A percentile compares a stretch with the other conserved stretches of the same genome.
phyloP scores from a whole-genome alignment of 2,329 filamentous ascomycete genomes.

The Aspergillus novoparasiticus region DNA sequence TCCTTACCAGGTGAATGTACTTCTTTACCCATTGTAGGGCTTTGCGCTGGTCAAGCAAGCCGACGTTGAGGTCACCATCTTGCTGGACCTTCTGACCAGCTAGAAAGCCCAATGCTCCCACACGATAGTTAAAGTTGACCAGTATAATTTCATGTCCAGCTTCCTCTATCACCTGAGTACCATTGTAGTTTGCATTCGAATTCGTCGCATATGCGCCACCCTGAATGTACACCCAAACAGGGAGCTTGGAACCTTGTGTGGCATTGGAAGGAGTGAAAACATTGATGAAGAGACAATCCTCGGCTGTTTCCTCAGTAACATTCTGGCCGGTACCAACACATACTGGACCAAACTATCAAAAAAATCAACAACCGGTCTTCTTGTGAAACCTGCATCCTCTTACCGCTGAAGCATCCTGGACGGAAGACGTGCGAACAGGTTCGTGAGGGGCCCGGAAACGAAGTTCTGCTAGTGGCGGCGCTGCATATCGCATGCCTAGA shows the following conservation, averaged over 20 bases:
- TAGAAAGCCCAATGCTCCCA: slow-evolving; percentile 65
- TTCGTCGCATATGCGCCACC: slow-evolving; percentile 63
- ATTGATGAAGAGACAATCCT: slow-evolving; percentile 39
- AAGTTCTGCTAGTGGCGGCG: slow-evolving; percentile 62
- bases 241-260: slow-evolving; percentile 52
- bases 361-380: not conserved
- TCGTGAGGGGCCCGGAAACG: slow-evolving; percentile 67
- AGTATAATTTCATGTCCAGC: slow-evolving; percentile 63
- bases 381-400: not conserved
- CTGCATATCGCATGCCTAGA: slow-evolving; percentile 72
- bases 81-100: slow-evolving; percentile 57
- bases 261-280: slow-evolving; percentile 34
- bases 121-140: slow-evolving; percentile 71
- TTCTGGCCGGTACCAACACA: slow-evolving; percentile 70
- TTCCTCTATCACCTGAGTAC: slow-evolving; percentile 58
- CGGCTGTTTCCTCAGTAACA: slow-evolving; percentile 54
- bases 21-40: slow-evolving; percentile 63
- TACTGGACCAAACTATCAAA: slow-evolving; percentile 36
- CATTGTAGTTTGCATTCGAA: slow-evolving; percentile 56
- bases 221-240: slow-evolving; percentile 63
- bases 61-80: slow-evolving; percentile 63
- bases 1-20: slow-evolving; percentile 49
- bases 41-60: slow-evolving; percentile 65
- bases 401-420: slow-evolving; percentile 51
- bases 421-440: slow-evolving; percentile 42